Evolutionary conservation across 2,329 filamentous ascomycete species (phyloP), one percentile per base, ranked within the genome.

Genomic region (Clathrospora elynae): DNA sequence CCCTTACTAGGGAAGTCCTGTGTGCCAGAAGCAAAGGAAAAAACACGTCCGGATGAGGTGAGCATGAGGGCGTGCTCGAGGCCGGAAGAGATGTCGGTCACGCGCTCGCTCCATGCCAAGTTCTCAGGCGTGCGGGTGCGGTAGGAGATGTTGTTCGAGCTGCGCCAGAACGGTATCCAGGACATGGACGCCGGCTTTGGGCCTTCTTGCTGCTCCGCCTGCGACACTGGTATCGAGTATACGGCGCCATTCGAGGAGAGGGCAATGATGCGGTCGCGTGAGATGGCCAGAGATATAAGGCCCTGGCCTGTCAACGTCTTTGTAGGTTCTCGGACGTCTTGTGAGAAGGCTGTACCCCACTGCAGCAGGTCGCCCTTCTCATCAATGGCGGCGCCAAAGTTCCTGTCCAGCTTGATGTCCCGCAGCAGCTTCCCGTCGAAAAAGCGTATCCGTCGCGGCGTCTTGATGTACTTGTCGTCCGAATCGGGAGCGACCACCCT

Each of bases 321-420:
- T 1, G 78, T 78, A 0, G 92, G 93, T 19, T 77, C 73, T 7
- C 76, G 80, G 19, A 82, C 75, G 4, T 82, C 77, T 41, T 80
- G 77, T 5, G 86, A 86, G 66, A 86, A 96, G 3, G 79, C 88
- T 3, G 78, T 78, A 1, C 93, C 93, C 93, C 93, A 99, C 73
- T 97, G 91, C 9, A 96, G 77, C 30, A 99, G 70, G 66, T 97
- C 87, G 3, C 93, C 93, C 50, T 86, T 84, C 66, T 96, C 91
- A 4, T 85, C 86, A 26, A 97, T 85, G 7, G 93, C 93, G 3
- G 85, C 92, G 6, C 89, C 93, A 65, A 95, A 91, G 26, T 83
- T 82, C 39, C 83, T 79, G 46, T 90, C 88, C 35, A 97, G 73
- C 73, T 95, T 96, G 51, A 97, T 76, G 65, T 96, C 93, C 34